Evolutionary conservation across 2,329 filamentous ascomycete species (phyloP), one percentile per base, ranked within the genome.

Genomic region (Catunica adiposa): DNA sequence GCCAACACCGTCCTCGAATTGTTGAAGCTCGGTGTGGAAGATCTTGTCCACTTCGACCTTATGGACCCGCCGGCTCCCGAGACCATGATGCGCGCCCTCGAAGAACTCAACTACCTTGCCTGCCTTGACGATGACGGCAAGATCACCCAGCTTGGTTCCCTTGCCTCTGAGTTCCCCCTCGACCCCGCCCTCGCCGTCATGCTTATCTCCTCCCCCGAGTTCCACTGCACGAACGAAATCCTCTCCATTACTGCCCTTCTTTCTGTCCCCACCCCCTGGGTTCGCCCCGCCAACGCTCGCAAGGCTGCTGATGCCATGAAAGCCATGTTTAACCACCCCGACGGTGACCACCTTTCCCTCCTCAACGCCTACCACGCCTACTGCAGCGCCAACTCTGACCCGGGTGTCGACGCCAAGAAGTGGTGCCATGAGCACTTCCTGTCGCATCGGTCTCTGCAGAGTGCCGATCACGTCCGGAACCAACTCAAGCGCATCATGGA

Each of bases 361-460:
- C 79, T 98, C 59, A 98, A 98, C 67, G 90, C 90, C 48, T 98
- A 97, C 70, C 94, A 98, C 67, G 92, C 92, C 22, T 98, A 95
- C 80, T 96, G 94, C 72, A 75, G 81, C 44, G 81, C 65, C 73
- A 66, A 67, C 9, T 63, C 64, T 20, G 84, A 61, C 77, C 84
- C 73, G 40, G 70, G 69, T 56, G 75, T 74, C 1, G 86, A 94
- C 65, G 75, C 78, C 15, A 92, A 89, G 71, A 80, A 86, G 67
- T 98, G 92, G 92, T 97, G 92, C 66, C 88, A 95, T 69, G 86
- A 97, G 65, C 90, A 97, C 70, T 98, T 94, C 71, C 76, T 98
- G 37, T 94, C 87, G 4, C 83, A 84, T 68, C 84, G 92, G 56
- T 86, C 92, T 59, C 77, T 98, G 15, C 83, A 87, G 58, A 94